Conservation (phyloP, 2,329 filamentous ascomycete genomes). For the Rutstroemia sp. region DNA sequence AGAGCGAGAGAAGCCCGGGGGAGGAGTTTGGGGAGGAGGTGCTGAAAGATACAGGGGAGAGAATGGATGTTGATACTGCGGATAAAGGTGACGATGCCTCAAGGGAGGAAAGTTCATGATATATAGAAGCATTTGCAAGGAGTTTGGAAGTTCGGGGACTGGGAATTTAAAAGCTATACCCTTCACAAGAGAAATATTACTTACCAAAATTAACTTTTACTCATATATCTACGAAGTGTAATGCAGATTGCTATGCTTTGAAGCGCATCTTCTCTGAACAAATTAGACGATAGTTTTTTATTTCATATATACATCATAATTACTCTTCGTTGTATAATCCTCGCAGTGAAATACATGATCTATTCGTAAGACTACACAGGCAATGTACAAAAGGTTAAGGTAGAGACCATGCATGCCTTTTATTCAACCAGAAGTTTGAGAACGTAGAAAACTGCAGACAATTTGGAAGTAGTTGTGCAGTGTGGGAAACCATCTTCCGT, state of each 20-base stretch:
- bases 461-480: constrained; percentile 1
- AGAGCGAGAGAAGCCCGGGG: constrained; percentile 30
- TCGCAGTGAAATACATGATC: constrained; percentile 16
- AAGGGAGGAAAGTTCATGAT: not conserved
- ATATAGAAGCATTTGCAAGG: no score
- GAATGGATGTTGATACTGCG: constrained; percentile 6
- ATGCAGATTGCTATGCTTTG: no score
- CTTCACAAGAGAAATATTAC: no score
- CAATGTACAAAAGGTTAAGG: constrained; percentile 22
- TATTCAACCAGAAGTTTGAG: constrained; percentile 13
- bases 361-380: constrained; percentile 26
- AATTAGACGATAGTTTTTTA: no score
- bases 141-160: no score
- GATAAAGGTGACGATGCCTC: not conserved
- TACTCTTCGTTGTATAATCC: no score
- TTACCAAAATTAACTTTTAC: no score
- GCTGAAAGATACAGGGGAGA: constrained; percentile 15
- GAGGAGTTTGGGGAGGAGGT: constrained; percentile 33
- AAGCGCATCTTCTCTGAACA: no score
- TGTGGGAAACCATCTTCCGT: not conserved
- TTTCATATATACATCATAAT: no score
- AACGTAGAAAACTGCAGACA: not conserved
- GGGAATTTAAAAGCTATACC: no score
- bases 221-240: no score
- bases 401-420: constrained; percentile 9